phyloP scores from a whole-genome alignment of 2,329 filamentous ascomycete genomes.

The Verticillium zaregamsianum region DNA sequence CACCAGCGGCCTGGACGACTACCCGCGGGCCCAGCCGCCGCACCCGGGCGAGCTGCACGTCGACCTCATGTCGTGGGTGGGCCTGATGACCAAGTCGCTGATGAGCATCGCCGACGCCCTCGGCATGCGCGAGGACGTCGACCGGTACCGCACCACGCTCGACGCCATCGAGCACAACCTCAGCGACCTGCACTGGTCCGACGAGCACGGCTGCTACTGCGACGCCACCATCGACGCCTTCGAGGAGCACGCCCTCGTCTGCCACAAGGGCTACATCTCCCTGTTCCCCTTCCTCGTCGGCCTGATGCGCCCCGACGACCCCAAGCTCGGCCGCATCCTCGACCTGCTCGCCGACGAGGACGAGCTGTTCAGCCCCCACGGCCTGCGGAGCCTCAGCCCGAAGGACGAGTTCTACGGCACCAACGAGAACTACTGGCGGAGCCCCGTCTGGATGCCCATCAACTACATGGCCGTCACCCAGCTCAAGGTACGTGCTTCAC shows the following conservation, averaged over 20 bases:
- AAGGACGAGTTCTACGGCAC: constrained; percentile 81
- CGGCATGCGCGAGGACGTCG: constrained; percentile 70
- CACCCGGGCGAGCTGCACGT: constrained; percentile 95
- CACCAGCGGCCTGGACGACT: constrained; percentile 93
- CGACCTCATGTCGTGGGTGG: constrained; percentile 94
- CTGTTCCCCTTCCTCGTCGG: constrained; percentile 90
- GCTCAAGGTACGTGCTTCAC: constrained; percentile 61
- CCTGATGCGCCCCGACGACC: constrained; percentile 68
- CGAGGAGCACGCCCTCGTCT: constrained; percentile 84
- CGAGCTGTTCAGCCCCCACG: constrained; percentile 84
- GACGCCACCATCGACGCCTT: constrained; percentile 94
- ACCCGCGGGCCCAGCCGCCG: constrained; percentile 87
- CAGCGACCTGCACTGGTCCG: constrained; percentile 89
- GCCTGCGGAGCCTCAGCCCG: constrained; percentile 86
- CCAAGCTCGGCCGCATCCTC: constrained; percentile 69
- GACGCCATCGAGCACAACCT: constrained; percentile 80
- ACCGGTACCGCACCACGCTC: constrained; percentile 66
- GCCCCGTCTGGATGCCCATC: constrained; percentile 92
- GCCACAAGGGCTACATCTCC: constrained; percentile 94
- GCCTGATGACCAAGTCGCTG: constrained; percentile 89
- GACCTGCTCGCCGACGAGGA: constrained; percentile 76
- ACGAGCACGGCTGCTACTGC: constrained; percentile 77
- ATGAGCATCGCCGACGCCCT: constrained; percentile 73
- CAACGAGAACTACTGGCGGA: constrained; percentile 95
- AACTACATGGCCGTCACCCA: constrained; percentile 84